Evolutionary conservation across 768 basidiomycete species (phyloP).

Genomic region (Trametes cubensis): DNA sequence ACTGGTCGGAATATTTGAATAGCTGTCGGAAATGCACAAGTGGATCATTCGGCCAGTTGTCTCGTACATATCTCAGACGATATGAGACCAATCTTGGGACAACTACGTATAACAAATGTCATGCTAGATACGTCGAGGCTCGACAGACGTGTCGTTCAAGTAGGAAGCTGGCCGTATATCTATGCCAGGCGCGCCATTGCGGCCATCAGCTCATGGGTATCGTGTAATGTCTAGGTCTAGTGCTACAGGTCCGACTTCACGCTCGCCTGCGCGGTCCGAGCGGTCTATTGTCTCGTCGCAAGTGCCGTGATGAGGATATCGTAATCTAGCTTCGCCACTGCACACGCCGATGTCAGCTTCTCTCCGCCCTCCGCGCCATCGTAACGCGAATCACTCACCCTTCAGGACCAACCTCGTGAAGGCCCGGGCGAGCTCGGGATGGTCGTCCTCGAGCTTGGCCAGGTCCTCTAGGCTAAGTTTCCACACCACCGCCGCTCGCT

Average conservation of each 20-base stretch:
- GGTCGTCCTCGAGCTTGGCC: slow-evolving; percentile 63
- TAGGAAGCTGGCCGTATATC: neutral
- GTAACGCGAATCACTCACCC: slow-evolving; percentile 44
- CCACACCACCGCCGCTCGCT: slow-evolving; percentile 81
- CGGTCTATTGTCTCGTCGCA: slow-evolving; percentile 40
- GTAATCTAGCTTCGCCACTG: slow-evolving; percentile 68
- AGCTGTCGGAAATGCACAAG: no score
- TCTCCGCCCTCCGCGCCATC: slow-evolving; percentile 21
- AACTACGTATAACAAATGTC: no score
- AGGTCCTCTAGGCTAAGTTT: slow-evolving; percentile 64
- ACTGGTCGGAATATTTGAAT: no score
- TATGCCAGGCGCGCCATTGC: neutral
- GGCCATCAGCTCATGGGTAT: slow-evolving; percentile 1
- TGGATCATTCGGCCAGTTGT: no score
- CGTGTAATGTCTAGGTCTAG: slow-evolving; percentile 13
- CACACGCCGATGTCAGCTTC: neutral
- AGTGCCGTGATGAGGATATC: slow-evolving; percentile 63
- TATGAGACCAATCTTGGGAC: no score
- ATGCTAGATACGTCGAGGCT: no score
- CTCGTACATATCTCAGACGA: no score
- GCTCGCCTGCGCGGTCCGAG: neutral
- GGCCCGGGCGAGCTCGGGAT: slow-evolving; percentile 62
- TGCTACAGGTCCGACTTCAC: slow-evolving; percentile 5
- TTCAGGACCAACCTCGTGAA: slow-evolving; percentile 75
- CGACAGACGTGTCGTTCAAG: no score